A percentile compares a stretch with the other conserved stretches of the same genome.
phyloP scores from a whole-genome alignment of 768 basidiomycete species.

The Antrodiella citrinella region DNA sequence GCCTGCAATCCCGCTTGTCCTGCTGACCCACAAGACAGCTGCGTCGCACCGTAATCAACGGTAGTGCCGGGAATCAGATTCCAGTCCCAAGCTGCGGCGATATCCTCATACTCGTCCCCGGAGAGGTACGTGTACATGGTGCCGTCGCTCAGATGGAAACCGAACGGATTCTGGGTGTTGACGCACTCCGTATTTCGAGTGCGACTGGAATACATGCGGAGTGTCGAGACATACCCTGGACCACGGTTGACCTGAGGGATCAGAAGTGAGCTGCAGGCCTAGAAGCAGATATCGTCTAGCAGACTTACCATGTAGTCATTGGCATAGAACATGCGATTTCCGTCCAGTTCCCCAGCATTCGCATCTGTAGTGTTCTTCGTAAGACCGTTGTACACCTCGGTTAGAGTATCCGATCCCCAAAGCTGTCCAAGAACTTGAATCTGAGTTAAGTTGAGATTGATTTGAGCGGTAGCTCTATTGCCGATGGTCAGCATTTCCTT shows the following conservation, averaged over 20 bases:
- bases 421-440: constrained; percentile 39
- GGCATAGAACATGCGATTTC: constrained; percentile 56
- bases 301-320: constrained; percentile 56
- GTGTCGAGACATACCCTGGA: constrained; percentile 43
- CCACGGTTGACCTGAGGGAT: constrained; percentile 54
- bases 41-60: constrained; percentile 48
- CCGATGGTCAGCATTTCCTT: constrained; percentile 3
- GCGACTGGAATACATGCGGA: constrained; percentile 54
- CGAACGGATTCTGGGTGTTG: constrained; percentile 55
- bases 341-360: constrained; percentile 45
- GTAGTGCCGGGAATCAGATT: constrained; percentile 64
- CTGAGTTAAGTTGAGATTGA: constrained; percentile 47
- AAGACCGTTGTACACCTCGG: constrained; percentile 31
- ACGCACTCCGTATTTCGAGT: constrained; percentile 56
- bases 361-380: constrained; percentile 33
- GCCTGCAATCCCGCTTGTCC: constrained; percentile 36
- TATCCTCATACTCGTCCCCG: constrained; percentile 65
- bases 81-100: constrained; percentile 65
- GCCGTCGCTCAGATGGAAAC: constrained; percentile 62
- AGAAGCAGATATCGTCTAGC: not conserved
- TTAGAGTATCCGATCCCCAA: constrained; percentile 40
- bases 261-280: not conserved
- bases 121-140: constrained; percentile 47
- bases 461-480: constrained; percentile 41
- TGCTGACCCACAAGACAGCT: constrained; percentile 37